A percentile compares a stretch with the other conserved stretches of the same genome.
These are phyloP conservation scores for Geum urbanum DNA, from an alignment of 306 rosid species.

Conservation along the genomic window DNA sequence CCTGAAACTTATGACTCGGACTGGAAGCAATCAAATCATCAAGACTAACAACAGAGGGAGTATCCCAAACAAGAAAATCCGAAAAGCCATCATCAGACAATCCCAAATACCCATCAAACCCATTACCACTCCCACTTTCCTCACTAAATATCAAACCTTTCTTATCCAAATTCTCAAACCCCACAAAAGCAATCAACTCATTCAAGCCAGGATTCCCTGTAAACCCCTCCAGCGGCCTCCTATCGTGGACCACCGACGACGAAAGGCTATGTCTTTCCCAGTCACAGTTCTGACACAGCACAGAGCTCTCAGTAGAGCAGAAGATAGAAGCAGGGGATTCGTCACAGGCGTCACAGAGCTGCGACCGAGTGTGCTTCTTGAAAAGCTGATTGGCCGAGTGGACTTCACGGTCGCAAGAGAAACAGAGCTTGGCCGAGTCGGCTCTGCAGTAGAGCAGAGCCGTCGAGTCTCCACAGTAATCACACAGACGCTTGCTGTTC, in stretches of 20 bases:
- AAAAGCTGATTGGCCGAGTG: constrained; percentile 81
- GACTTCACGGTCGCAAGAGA: constrained; percentile 75
- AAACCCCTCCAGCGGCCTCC: constrained; percentile 78
- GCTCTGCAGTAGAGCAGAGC: constrained; percentile 83
- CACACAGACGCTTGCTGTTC: constrained; percentile 36
- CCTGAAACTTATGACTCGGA: constrained; percentile 50
- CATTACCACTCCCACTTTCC: constrained; percentile 22
- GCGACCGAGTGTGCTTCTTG: constrained; percentile 69
- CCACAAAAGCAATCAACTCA: constrained; percentile 51
- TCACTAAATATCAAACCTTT: constrained; percentile 42
- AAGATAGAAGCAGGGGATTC: constrained; percentile 69
- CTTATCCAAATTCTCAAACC: constrained; percentile 49
- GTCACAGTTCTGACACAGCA: constrained; percentile 82
- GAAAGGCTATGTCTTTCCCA: constrained; percentile 64
- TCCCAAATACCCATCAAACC: constrained; percentile 17
- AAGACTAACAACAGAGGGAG: constrained; percentile 58
- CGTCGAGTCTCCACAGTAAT: constrained; percentile 50
- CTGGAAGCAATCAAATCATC: constrained; percentile 64
- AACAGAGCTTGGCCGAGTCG: constrained; percentile 83
- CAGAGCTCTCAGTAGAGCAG: constrained; percentile 68
- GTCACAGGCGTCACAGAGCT: constrained; percentile 67
- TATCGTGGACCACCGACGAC: constrained; percentile 39
- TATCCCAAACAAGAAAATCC: constrained; percentile 60
- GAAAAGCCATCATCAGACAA: constrained; percentile 36
- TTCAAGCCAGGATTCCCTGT: constrained; percentile 58